Evolutionary conservation across 768 basidiomycete genomes (phyloP).

Genomic region (Mycena kentingensis): DNA sequence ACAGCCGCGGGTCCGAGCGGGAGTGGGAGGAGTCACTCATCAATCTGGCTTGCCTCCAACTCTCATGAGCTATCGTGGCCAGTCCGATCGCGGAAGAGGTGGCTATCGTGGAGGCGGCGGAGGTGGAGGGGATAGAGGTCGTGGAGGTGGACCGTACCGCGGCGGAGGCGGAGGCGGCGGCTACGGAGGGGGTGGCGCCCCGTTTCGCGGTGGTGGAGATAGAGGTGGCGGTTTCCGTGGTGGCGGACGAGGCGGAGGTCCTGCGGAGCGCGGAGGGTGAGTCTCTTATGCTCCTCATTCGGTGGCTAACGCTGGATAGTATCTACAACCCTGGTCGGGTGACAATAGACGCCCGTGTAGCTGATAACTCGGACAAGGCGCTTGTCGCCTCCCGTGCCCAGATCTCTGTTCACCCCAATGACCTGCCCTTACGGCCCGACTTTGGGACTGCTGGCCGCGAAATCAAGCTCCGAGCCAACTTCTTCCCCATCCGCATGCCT

Average conservation of each 20-base stretch:
- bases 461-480: slow-evolving; percentile 64
- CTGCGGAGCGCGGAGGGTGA: slow-evolving; percentile 44
- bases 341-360: slow-evolving; percentile 44
- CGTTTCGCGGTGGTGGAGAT: too few relatives aligned
- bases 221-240: slow-evolving; percentile 26
- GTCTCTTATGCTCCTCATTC: slow-evolving; percentile 18
- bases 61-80: slow-evolving; percentile 1
- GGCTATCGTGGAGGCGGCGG: slow-evolving; percentile 29
- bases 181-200: slow-evolving; percentile 34
- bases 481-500: slow-evolving; percentile 60
- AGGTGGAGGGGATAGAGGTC: not conserved
- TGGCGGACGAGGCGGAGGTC: slow-evolving; percentile 30
- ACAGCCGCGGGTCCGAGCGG: too few relatives aligned
- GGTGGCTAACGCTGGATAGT: slow-evolving; percentile 38
- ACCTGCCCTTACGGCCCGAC: slow-evolving; percentile 60
- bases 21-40: too few relatives aligned
- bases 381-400: slow-evolving; percentile 41
- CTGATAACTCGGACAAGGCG: slow-evolving; percentile 42
- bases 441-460: slow-evolving; percentile 53
- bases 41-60: too few relatives aligned
- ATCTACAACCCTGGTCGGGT: slow-evolving; percentile 43
- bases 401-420: slow-evolving; percentile 34
- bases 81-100: slow-evolving; percentile 27
- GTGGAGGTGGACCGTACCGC: slow-evolving; percentile 7
- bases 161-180: slow-evolving; percentile 1